Evolutionary conservation across 2,329 filamentous ascomycete genomes (phyloP), one percentile per base, ranked within the genome.

Genomic region (Colletotrichum cuscutae): DNA sequence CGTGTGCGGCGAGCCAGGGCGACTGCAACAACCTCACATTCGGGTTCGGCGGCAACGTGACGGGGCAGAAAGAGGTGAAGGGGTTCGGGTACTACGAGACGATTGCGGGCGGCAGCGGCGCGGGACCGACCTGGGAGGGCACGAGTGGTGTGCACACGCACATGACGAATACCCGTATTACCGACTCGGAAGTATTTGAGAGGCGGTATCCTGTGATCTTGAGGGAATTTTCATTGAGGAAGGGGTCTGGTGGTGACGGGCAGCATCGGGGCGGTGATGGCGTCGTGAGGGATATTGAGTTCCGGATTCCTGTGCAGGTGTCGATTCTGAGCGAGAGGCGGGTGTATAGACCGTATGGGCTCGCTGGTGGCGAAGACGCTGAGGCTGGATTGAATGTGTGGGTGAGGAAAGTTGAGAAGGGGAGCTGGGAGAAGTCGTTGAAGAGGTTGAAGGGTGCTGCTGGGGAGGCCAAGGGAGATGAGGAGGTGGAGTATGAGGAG

Each of bases 11-110:
- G 13, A 92, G 89, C 9, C 94, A 96, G 77, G 94, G 94, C 13
- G 93, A 94, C 81, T 94, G 92, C 79, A 96, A 96, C 81, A 97
- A 96, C 78, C 86, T 97, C 9, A 96, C 94, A 0, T 96, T 97
- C 77, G 94, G 93, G 63, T 94, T 95, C 77, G 92, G 84, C 9
- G 84, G 84, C 8, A 85, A 84, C 65, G 76, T 83, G 46, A 80
- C 78, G 1, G 82, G 83, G 5, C 75, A 81, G 54, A 78, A 80
- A 5, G 80, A 80, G 4, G 76, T 85, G 26, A 82, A 81, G 59
- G 84, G 84, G 22, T 86, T 86, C 68, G 84, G 84, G 15, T 86
- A 85, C 77, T 86, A 86, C 79, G 94, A 96, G 82, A 96, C 94
- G 1, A 86, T 86, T 74, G 84, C 84, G 5, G 84, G 84, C 7